A percentile compares a stretch with the other conserved stretches of the same genome.
phyloP scores from a whole-genome alignment of 768 basidiomycete species.

The Candolleomyces eurysporus region DNA sequence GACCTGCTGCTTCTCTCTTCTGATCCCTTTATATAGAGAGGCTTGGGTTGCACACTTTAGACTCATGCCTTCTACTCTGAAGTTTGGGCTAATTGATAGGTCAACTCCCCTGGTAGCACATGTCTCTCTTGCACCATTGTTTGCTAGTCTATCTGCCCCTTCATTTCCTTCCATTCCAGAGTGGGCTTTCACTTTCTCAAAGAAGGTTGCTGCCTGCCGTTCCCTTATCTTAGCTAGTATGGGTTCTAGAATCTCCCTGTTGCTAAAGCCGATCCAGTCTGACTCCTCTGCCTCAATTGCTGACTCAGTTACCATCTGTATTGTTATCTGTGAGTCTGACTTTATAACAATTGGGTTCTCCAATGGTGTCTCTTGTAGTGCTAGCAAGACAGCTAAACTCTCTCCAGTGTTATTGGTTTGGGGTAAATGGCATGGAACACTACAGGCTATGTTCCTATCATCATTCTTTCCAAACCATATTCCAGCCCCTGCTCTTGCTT shows the following conservation, averaged over 20 bases:
- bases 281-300: slow-evolving; percentile 10
- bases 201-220: not conserved
- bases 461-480: slow-evolving; percentile 12
- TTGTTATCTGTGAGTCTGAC: slow-evolving; percentile 14
- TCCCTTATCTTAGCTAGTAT: not conserved
- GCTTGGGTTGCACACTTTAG: not conserved
- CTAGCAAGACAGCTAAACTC: slow-evolving; percentile 11
- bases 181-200: slow-evolving; percentile 16
- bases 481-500: slow-evolving; percentile 16
- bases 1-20: not conserved
- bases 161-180: slow-evolving; percentile 10
- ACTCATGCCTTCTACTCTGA: not conserved
- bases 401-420: slow-evolving; percentile 18
- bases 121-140: slow-evolving; percentile 1
- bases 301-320: slow-evolving; percentile 12
- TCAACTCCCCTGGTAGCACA: not conserved
- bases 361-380: not conserved
- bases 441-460: slow-evolving; percentile 9
- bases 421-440: slow-evolving; percentile 6
- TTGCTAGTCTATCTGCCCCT: slow-evolving; percentile 12
- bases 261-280: slow-evolving; percentile 11
- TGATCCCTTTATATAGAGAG: not conserved
- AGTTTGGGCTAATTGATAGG: not conserved
- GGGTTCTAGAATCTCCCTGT: slow-evolving; percentile 1
- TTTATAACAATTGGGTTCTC: not conserved